These are phyloP conservation scores for Penstemon newberryi DNA, from an alignment of 257 asterid species.

Conservation along the genomic window DNA sequence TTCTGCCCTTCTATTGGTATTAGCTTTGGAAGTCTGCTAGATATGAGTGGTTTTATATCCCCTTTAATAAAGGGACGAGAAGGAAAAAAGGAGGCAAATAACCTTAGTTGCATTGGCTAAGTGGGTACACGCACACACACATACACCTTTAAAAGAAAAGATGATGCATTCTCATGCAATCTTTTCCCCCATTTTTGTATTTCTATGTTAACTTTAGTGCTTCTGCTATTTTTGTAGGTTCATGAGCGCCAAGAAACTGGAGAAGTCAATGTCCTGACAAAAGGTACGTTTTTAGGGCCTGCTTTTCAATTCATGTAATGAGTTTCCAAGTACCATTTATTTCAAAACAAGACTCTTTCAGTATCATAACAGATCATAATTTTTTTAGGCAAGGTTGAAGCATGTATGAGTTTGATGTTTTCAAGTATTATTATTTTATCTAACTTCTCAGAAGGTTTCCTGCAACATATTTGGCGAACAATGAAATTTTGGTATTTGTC, in stretches of 20 bases:
- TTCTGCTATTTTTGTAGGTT: conserved; percentile 53
- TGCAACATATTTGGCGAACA: not conserved
- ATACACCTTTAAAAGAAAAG: not conserved
- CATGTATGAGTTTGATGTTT: conserved; percentile 6
- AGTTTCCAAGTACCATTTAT: not conserved
- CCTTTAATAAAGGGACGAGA: not conserved
- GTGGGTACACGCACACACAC: not conserved
- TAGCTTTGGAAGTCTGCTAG: conserved; percentile 19
- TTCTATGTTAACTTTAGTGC: conserved; percentile 5
- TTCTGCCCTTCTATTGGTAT: not conserved
- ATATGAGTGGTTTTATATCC: conserved; percentile 5
- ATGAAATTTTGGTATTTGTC: conserved; percentile 22
- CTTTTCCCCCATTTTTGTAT: not conserved
- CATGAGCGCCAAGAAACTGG: conserved; percentile 87
- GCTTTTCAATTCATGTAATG: not conserved
- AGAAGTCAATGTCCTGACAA: conserved; percentile 94
- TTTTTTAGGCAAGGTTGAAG: conserved; percentile 7
- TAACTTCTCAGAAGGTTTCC: conserved; percentile 14
- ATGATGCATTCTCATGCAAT: conserved; percentile 10
- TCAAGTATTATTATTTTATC: not conserved
- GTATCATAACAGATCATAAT: not conserved
- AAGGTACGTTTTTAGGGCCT: conserved; percentile 50
- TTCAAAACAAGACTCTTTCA: not conserved
- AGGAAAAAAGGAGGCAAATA: not conserved
- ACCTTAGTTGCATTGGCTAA: conserved; percentile 8